These are phyloP conservation scores for Cladosporium colombiae DNA, from an alignment of 2,329 filamentous ascomycete species.

Conservation along the genomic window DNA sequence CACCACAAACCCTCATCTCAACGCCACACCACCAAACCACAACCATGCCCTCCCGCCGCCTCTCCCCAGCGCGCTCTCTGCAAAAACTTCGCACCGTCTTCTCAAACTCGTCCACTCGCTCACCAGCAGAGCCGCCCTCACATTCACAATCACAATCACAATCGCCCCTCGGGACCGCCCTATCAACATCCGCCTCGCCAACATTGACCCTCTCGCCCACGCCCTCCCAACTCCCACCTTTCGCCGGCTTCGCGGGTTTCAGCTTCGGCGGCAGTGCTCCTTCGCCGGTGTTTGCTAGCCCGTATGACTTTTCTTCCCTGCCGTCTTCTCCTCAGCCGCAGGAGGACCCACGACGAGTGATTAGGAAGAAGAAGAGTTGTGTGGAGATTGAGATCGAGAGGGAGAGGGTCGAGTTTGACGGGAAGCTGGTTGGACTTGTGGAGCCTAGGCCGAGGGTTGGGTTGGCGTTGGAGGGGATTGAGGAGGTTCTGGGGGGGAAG, in stretches of 20 bases:
- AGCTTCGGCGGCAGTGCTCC: conserved; percentile 25
- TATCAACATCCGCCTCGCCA: conserved; percentile 7
- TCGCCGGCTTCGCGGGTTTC: conserved; percentile 26
- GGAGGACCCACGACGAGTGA: conserved; percentile 19
- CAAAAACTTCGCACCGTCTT: conserved; percentile 33
- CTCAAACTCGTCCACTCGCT: conserved; percentile 1
- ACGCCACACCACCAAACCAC: conserved; percentile 3
- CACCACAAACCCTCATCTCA: conserved; percentile 17
- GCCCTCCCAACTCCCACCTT: conserved; percentile 17
- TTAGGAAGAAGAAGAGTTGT: conserved; percentile 35
- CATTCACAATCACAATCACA: not conserved
- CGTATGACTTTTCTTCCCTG: not conserved
- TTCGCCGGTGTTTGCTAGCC: conserved; percentile 11
- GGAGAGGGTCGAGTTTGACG: conserved; percentile 29
- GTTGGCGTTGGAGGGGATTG: conserved; percentile 33
- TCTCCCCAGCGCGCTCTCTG: conserved; percentile 32
- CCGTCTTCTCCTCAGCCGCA: not conserved
- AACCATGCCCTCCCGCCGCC: conserved; percentile 23
- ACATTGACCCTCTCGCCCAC: conserved; percentile 20
- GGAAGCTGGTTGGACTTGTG: conserved; percentile 30
- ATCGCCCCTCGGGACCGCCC: not conserved
- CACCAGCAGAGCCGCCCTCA: not conserved
- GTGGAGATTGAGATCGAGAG: conserved; percentile 36
- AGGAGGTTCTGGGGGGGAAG: conserved; percentile 35
- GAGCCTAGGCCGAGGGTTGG: conserved; percentile 35